Evolutionary conservation across 768 basidiomycete species (phyloP), one percentile per base, ranked within the genome.

Genomic region (Imleria badia): DNA sequence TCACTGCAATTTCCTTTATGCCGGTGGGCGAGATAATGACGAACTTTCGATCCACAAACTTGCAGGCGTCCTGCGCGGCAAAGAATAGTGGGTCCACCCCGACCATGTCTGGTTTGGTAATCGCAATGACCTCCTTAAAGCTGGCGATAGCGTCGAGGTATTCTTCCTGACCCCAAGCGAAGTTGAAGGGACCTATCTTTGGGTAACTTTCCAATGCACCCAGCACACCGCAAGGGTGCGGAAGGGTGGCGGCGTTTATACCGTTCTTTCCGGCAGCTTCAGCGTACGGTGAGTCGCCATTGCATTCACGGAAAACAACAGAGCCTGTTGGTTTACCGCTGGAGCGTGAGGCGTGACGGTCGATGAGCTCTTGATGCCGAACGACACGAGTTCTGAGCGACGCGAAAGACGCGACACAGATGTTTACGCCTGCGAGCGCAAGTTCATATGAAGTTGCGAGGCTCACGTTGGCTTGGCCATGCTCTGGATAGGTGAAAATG

Each of bases 401-500:
- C 19, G 47, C 14, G 10, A 59, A 62, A 15, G 53, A 62, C 2
- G 60, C 53, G 5, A 62, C 44, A 19, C 15, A 23, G 14, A 62
- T 51, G 30, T 59, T 41, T 8, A 38, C 49, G 4, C 52, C 56
- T 10, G 47, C 40, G 14, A 62, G 45, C 6, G 47, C 61, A 6
- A 62, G 61, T 29, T 62, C 60, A 9, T 58, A 61, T 13, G 60
- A 29, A 8, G 45, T 58, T n/a, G 60, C 56, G 14, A 60, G 52
- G 12, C 36, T 51, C 2, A 60, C 52, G 15, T 60, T 54, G 26
- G 52, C 51, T 43, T 50, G 51, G 8, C 52, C 45, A 13, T 50
- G 26, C 36, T 59, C 45, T 11, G 48, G 22, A 19, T 47, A 59
- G 19, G 51, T 62, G 15, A 49, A 51, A 6, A 61, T 14, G 33